Evolutionary conservation across 257 asterid genomes (phyloP).

Genomic region (Nicotiana tabacum): DNA sequence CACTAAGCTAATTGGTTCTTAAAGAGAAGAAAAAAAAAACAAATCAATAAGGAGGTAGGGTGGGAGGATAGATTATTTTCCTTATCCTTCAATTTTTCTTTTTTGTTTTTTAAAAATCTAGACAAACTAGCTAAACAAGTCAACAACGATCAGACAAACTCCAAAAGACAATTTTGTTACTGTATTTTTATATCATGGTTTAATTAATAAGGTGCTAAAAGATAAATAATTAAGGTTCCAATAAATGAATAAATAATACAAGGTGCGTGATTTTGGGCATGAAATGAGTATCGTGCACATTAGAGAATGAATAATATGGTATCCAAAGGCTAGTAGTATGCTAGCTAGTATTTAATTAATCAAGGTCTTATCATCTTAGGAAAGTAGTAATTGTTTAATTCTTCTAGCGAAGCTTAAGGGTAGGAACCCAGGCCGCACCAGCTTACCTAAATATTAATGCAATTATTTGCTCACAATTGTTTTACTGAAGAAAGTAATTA

Average conservation of each 20-base stretch:
- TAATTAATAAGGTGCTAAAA: background rate
- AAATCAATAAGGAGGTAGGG: background rate
- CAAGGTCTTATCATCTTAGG: background rate
- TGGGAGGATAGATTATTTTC: background rate
- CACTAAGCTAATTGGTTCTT: background rate
- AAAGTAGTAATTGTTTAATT: background rate
- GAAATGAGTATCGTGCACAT: constrained; percentile 1
- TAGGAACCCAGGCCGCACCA: background rate
- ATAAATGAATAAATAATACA: background rate
- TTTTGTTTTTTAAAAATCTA: background rate
- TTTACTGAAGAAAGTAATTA: background rate
- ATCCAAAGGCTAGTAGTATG: background rate
- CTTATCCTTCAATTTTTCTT: too few relatives aligned
- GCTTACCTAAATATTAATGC: background rate
- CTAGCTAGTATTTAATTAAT: background rate
- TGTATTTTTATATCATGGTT: background rate
- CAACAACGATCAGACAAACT: background rate
- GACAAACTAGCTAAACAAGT: background rate
- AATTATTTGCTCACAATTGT: background rate
- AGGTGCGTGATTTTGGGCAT: constrained; percentile 21
- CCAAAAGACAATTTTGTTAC: background rate
- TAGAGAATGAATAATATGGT: background rate
- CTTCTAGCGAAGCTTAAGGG: background rate
- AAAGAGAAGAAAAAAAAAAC: too few relatives aligned
- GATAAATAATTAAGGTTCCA: background rate